Base-by-base conservation (phyloP, 441 rosid genomes). In the Mallotus japonicus region DNA sequence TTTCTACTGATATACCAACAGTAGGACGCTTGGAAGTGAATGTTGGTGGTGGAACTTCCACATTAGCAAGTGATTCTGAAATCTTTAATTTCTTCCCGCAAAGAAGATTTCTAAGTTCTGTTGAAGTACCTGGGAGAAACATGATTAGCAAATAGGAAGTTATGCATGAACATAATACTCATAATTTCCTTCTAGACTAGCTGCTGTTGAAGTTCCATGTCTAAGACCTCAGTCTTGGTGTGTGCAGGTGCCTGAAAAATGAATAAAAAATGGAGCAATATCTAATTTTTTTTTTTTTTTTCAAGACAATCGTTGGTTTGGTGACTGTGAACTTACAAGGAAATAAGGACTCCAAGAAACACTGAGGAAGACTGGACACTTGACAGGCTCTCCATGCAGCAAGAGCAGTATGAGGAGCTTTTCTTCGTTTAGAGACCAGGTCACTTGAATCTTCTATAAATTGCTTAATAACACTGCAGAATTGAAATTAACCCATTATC, bases 391-490 rank as follows among this genome's bases (percentile, higher is more conserved):
- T 88, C 88, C 87, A 82, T 59, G 79, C 85, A 80, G 79, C 71
- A 65, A 71, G 80, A 78, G 82, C 83, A 74, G 78, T 83, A 59
- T 14, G 50, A 69, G 86, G 83, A 74, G 69, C 79, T 70, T 86
- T 87, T 76, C 74, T 82, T 73, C 92, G 82, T 81, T 88, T 90
- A 22, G 73, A 73, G 56, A 92, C 86, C 85, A 95, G 76, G 61
- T 77, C 83, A 81, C 92, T 86, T 44, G 95, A 40, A 77, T 93
- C 89, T 50, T 85, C 83, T 69, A 91, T 73, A 71, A 66, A 74
- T 79, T 78, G 76, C 83, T 67, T 91, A 42, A 95, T 62, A 34
- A 84, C 71, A 60, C 99, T 95, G 87, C 76, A 78, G 76, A 67
- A 62, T 66, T 72, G 67, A 74, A 70, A 58, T 59, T n/a, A 19